Conservation (phyloP, 495 filamentous ascomycete species). For the Penicillium bovifimosum region DNA sequence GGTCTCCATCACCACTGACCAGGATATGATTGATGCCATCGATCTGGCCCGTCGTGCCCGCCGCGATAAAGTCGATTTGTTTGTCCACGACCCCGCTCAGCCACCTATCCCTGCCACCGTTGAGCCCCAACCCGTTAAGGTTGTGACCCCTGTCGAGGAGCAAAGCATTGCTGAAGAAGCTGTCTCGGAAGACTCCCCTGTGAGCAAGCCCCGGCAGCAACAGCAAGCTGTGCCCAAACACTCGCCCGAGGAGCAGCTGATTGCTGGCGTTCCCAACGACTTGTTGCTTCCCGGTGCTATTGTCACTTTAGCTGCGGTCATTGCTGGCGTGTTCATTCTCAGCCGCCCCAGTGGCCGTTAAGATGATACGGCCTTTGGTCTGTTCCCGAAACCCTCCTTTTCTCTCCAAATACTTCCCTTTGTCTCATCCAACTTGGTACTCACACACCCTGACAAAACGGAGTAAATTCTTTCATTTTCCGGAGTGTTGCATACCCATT, state of each 20-base stretch:
- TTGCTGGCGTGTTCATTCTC: slow-evolving; percentile 89
- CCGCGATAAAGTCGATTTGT: slow-evolving; percentile 92
- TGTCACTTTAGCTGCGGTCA: slow-evolving; percentile 89
- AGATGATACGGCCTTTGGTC: slow-evolving; percentile 17
- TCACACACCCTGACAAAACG: slow-evolving; percentile 7
- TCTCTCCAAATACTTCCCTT: slow-evolving; percentile 11
- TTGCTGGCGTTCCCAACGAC: slow-evolving; percentile 92
- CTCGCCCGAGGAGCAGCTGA: slow-evolving; percentile 64
- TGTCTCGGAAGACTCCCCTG: slow-evolving; percentile 51
- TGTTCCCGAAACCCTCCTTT: slow-evolving; percentile 10
- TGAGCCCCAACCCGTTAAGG: slow-evolving; percentile 58
- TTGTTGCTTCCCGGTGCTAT: slow-evolving; percentile 89
- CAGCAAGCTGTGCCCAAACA: slow-evolving; percentile 32
- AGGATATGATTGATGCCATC: slow-evolving; percentile 88
- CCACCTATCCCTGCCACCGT: slow-evolving; percentile 64
- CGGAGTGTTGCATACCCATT: slow-evolving; percentile 18
- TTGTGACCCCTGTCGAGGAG: slow-evolving; percentile 52
- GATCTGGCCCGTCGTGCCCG: slow-evolving; percentile 67
- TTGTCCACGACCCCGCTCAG: slow-evolving; percentile 89
- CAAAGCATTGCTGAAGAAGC: slow-evolving; percentile 50
- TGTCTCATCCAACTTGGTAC: slow-evolving; percentile 11
- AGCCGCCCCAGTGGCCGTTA: slow-evolving; percentile 67
- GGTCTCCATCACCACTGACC: slow-evolving; percentile 94
- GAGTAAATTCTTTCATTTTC: slow-evolving; percentile 1
- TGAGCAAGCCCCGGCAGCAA: slow-evolving; percentile 35